Evolutionary conservation across 2,329 filamentous ascomycete genomes (phyloP).

Genomic region (Trichoderma atrobrunneum): DNA sequence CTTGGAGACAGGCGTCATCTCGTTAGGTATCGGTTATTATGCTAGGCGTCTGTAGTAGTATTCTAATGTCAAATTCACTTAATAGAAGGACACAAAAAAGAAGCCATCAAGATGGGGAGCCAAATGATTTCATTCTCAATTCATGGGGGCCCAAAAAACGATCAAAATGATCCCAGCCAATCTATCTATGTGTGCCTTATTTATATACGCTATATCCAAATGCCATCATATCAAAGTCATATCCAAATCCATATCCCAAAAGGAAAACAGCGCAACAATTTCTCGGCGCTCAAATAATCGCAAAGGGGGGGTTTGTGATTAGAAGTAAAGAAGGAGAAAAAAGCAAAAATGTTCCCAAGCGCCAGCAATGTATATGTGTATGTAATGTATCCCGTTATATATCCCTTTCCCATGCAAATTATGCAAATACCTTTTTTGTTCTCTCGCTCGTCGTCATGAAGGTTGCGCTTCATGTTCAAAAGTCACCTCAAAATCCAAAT

Average conservation of each 20-base stretch:
- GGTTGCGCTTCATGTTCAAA: not conserved
- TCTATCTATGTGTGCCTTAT: not conserved
- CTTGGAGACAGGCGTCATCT: not conserved
- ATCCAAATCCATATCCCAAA: not conserved
- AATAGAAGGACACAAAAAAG: not conserved
- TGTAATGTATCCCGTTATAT: conserved; percentile 11
- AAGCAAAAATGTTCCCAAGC: not conserved
- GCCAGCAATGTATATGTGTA: conserved; percentile 12
- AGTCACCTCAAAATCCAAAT: not conserved
- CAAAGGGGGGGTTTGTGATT: not conserved
- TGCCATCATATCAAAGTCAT: not conserved
- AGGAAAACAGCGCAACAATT: not conserved
- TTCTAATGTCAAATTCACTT: not conserved
- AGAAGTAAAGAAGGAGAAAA: not conserved
- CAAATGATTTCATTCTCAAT: not conserved
- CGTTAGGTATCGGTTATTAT: not conserved
- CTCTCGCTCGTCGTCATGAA: conserved; percentile 9
- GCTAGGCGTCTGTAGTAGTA: not conserved
- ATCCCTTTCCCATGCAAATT: not conserved
- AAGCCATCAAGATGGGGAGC: not conserved
- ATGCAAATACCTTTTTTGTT: not conserved
- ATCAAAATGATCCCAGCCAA: not conserved
- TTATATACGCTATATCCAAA: not conserved
- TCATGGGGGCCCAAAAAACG: not conserved
- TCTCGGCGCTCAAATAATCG: not conserved